Evolutionary conservation across 306 rosid species (phyloP).

Genomic region (Castanopsis chinensis): DNA sequence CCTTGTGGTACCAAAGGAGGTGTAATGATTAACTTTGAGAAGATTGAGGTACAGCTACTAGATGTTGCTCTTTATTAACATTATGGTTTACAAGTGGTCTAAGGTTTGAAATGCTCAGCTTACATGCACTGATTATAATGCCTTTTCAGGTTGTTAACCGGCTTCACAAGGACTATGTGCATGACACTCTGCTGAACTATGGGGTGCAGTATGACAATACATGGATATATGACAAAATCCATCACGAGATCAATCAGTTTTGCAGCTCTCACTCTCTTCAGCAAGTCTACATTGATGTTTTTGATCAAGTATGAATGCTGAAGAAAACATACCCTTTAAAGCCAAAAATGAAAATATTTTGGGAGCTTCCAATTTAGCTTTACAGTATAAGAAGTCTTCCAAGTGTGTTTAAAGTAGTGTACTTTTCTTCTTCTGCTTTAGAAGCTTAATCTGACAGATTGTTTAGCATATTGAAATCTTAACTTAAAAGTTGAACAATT

Average conservation of each 20-base stretch:
- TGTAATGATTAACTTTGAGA: slow-evolving; percentile 83
- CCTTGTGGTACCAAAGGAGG: slow-evolving; percentile 98
- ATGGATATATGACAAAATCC: slow-evolving; percentile 96
- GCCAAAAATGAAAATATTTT: slow-evolving; percentile 9
- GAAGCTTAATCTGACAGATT: background rate
- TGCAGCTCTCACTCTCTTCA: slow-evolving; percentile 88
- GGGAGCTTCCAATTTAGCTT: background rate
- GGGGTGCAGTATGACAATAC: slow-evolving; percentile 85
- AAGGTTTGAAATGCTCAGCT: background rate
- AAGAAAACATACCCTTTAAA: background rate
- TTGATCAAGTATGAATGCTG: slow-evolving; percentile 55
- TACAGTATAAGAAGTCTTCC: background rate
- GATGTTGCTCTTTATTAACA: background rate
- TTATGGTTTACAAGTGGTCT: background rate
- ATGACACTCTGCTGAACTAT: slow-evolving; percentile 75
- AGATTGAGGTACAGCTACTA: slow-evolving; percentile 65
- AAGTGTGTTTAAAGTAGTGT: background rate
- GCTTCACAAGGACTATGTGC: slow-evolving; percentile 71
- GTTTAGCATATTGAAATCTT: slow-evolving; percentile 5
- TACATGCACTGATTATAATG: slow-evolving; percentile 1
- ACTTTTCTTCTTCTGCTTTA: background rate
- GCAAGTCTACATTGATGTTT: slow-evolving; percentile 91
- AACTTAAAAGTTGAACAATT: background rate
- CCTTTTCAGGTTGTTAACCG: slow-evolving; percentile 77
- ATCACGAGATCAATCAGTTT: slow-evolving; percentile 92